These are phyloP conservation scores for Ustilago shanxiensis DNA, from an alignment of 1,284 basidiomycete species.

Conservation along the genomic window DNA sequence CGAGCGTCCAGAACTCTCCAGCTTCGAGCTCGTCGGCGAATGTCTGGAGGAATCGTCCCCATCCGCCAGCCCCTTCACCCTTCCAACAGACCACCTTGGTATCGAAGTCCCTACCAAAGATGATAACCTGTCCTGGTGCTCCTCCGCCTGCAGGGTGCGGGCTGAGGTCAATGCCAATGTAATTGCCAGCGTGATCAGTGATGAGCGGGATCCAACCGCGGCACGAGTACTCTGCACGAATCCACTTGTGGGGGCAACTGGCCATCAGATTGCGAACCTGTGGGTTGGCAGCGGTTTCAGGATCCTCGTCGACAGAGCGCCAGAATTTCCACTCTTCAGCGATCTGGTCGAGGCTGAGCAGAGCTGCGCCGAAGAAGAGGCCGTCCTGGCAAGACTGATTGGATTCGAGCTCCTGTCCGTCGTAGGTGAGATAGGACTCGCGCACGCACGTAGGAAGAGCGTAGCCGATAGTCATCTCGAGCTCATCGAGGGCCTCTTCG, in stretches of 20 bases:
- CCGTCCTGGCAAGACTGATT: slow-evolving; percentile 67
- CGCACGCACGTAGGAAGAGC: slow-evolving; percentile 63
- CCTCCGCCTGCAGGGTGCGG: slow-evolving; percentile 76
- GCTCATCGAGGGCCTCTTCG: slow-evolving; percentile 58
- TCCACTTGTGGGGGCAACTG: slow-evolving; percentile 90
- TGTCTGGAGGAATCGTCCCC: slow-evolving; percentile 92
- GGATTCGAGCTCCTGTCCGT: slow-evolving; percentile 67
- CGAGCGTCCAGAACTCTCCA: slow-evolving; percentile 75
- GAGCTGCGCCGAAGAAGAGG: slow-evolving; percentile 66
- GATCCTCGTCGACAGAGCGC: slow-evolving; percentile 66
- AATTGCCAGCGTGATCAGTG: slow-evolving; percentile 93
- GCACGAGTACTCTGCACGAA: slow-evolving; percentile 89
- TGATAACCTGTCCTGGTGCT: slow-evolving; percentile 89
- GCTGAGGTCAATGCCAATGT: slow-evolving; percentile 93
- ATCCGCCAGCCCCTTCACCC: slow-evolving; percentile 85
- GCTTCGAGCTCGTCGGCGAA: slow-evolving; percentile 93
- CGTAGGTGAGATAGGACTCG: slow-evolving; percentile 64
- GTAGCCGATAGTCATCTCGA: slow-evolving; percentile 64
- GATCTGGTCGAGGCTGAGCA: slow-evolving; percentile 64
- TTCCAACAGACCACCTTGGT: slow-evolving; percentile 87
- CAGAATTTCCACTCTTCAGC: slow-evolving; percentile 68
- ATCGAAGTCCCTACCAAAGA: slow-evolving; percentile 97
- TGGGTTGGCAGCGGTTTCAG: slow-evolving; percentile 60
- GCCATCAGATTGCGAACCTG: slow-evolving; percentile 76
- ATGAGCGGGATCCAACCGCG: slow-evolving; percentile 96